phyloP scores from a whole-genome alignment of 177 flowering plant genomes.

The Vitis hybrid region DNA sequence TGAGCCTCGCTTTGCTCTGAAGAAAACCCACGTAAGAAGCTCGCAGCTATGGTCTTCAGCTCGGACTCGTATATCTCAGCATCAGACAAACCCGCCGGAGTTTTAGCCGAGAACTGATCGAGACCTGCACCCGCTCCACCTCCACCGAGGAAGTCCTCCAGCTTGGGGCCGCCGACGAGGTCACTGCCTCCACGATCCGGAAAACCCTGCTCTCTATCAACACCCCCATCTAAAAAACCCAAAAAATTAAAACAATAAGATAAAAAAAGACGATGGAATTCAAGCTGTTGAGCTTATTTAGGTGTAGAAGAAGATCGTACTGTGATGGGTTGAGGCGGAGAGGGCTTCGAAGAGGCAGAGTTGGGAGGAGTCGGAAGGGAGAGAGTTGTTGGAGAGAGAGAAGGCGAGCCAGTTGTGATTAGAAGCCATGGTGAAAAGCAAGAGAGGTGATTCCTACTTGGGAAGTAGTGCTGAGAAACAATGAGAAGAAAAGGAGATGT shows the following conservation, averaged over 20 bases:
- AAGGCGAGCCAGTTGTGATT: constrained; percentile 53
- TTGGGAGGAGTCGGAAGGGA: constrained; percentile 17
- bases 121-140: neutral
- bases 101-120: constrained; percentile 23
- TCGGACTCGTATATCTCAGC: constrained; percentile 46
- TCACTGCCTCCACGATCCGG: no score
- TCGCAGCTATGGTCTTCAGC: constrained; percentile 55
- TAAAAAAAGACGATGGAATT: no score
- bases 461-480: neutral
- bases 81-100: constrained; percentile 14
- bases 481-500: neutral
- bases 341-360: constrained; percentile 40
- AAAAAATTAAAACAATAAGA: no score
- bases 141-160: constrained; percentile 58
- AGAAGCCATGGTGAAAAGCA: constrained; percentile 5
- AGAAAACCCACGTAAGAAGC: constrained; percentile 44
- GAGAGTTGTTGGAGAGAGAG: constrained; percentile 47
- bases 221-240: no score
- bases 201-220: no score
- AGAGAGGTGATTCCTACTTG: neutral
- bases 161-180: constrained; percentile 30
- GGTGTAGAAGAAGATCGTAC: neutral
- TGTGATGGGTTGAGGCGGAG: constrained; percentile 13
- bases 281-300: no score
- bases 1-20: constrained; percentile 13